Evolutionary conservation across 768 basidiomycete genomes (phyloP), one percentile per base, ranked within the genome.

Genomic region (Erythrobasidium yunnanense): DNA sequence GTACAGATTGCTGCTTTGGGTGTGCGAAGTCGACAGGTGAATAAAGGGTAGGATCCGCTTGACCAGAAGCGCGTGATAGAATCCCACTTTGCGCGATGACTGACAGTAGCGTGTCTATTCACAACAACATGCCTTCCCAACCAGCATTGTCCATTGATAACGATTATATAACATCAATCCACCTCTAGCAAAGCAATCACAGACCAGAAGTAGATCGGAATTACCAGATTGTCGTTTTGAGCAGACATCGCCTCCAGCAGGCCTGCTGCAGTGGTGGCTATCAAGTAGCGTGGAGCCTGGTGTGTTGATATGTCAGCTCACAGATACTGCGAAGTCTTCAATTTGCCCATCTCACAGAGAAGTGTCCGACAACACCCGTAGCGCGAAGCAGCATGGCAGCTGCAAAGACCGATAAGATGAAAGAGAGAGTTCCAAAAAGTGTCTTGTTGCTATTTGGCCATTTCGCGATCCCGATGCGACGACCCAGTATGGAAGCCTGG

Each of bases 121-220:
- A n/a, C n/a, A n/a, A n/a, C n/a, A n/a, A n/a, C n/a, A n/a, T n/a
- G n/a, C n/a, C n/a, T n/a, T n/a, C n/a, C n/a, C n/a, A n/a, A n/a
- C n/a, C n/a, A n/a, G n/a, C n/a, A n/a, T n/a, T n/a, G n/a, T n/a
- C n/a, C n/a, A n/a, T n/a, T n/a, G n/a, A n/a, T n/a, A n/a, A n/a
- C n/a, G n/a, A n/a, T n/a, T n/a, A n/a, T n/a, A n/a, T n/a, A n/a
- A n/a, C n/a, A n/a, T n/a, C n/a, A n/a, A n/a, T 49, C 78, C 18
- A 81, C 78, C 57, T 78, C 80, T 5, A 81, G 79, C 54, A 90
- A 77, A 32, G 85, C 84, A 33, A 90, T 79, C 78, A 90, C 80
- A 74, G 87, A 87, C 90, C 91, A 99, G 79, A 92, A 85, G 76
- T 87, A 97, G 76, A 97, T 78, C n/a, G 95, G 93, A 68, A 99